Evolutionary conservation across 306 rosid species (phyloP).

Genomic region (Prunus dulcis): DNA sequence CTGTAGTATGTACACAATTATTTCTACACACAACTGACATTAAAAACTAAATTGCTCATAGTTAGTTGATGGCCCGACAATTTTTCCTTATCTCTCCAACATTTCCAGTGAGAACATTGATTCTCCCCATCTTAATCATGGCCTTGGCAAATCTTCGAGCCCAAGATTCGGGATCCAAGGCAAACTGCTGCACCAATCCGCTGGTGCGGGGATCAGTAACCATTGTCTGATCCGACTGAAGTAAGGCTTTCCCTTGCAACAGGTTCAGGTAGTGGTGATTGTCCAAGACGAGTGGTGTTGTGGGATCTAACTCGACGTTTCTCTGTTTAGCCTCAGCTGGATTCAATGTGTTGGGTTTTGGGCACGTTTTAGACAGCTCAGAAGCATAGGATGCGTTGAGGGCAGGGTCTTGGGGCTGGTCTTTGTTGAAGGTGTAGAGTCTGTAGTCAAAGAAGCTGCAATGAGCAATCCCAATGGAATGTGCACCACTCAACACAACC

Average conservation of each 20-base stretch:
- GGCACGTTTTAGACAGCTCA: conserved; percentile 26
- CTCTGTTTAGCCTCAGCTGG: neutral
- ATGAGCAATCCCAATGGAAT: conserved; percentile 54
- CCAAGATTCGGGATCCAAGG: conserved; percentile 22
- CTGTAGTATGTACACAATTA: neutral
- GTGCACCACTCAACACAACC: conserved; percentile 56
- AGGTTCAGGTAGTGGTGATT: conserved; percentile 37
- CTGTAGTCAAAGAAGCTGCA: conserved; percentile 41
- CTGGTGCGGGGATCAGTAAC: conserved; percentile 33
- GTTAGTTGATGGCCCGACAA: conserved; percentile 41
- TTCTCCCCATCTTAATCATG: conserved; percentile 25
- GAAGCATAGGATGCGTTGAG: neutral
- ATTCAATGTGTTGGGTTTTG: neutral
- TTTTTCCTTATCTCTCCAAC: conserved; percentile 54
- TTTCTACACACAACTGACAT: neutral
- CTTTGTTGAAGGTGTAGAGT: conserved; percentile 13
- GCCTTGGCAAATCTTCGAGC: conserved; percentile 27
- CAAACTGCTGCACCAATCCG: conserved; percentile 31
- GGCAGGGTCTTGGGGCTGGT: conserved; percentile 28
- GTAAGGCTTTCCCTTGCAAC: conserved; percentile 29
- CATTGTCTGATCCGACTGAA: conserved; percentile 40
- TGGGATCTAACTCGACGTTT: conserved; percentile 36
- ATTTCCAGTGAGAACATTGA: conserved; percentile 33
- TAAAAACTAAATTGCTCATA: neutral
- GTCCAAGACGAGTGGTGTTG: conserved; percentile 48